Percentiles rank a stretch among this genome's conserved stretches.
phyloP scores from a whole-genome alignment of 768 basidiomycete genomes.

The Termitomyces sp. region DNA sequence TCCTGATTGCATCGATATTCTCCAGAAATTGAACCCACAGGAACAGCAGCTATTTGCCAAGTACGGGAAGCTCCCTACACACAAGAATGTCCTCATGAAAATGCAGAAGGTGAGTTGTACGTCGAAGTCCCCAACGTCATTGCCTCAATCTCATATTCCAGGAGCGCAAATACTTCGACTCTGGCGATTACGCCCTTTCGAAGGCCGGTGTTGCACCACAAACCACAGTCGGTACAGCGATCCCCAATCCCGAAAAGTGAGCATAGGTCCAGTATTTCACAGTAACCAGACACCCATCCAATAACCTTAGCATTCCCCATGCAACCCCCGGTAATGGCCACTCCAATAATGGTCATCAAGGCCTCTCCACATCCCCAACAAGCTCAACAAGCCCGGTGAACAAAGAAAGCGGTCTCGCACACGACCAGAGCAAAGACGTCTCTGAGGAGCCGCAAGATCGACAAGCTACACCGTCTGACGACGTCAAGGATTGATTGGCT shows the following conservation, averaged over 20 bases:
- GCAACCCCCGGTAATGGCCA: slow-evolving; percentile 57
- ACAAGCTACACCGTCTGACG: slow-evolving; percentile 2
- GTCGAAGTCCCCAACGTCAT: slow-evolving; percentile 8
- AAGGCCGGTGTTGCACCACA: slow-evolving; percentile 92
- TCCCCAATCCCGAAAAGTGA: slow-evolving; percentile 96
- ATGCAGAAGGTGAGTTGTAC: slow-evolving; percentile 79
- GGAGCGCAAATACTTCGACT: slow-evolving; percentile 99
- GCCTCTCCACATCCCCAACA: slow-evolving; percentile 71
- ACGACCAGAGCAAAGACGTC: slow-evolving; percentile 29
- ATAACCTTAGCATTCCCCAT: slow-evolving; percentile 74
- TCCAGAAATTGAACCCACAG: slow-evolving; percentile 75
- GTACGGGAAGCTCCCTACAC: slow-evolving; percentile 91
- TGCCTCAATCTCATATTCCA: slow-evolving; percentile 24
- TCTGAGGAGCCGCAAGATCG: slow-evolving; percentile 17
- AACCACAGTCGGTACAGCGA: slow-evolving; percentile 88
- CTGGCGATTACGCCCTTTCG: slow-evolving; percentile 95
- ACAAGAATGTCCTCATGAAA: slow-evolving; percentile 90
- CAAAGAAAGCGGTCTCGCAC: slow-evolving; percentile 54
- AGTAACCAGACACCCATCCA: slow-evolving; percentile 13
- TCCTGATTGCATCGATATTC: slow-evolving; percentile 19
- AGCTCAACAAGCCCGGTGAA: slow-evolving; percentile 57
- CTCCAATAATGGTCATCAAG: slow-evolving; percentile 40
- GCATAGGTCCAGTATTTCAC: slow-evolving; percentile 21
- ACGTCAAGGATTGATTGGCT: slow-evolving; percentile 11
- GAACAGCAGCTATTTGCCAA: slow-evolving; percentile 92